phyloP scores from a whole-genome alignment of 768 basidiomycete genomes.

The Collybia nuda region DNA sequence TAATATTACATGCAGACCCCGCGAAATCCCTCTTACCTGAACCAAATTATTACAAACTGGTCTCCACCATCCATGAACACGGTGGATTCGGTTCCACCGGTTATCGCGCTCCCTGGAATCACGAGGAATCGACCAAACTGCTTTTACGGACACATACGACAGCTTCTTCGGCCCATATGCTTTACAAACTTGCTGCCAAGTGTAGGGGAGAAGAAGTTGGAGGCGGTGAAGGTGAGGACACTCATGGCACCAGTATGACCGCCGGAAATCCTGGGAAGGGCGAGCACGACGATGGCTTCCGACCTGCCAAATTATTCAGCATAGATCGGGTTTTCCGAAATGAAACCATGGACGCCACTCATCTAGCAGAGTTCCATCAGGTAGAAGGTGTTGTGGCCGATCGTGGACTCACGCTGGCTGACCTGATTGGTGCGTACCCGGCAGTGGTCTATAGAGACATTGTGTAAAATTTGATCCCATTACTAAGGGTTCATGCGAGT shows the following conservation, averaged over 20 bases:
- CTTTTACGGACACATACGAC: conserved; percentile 97
- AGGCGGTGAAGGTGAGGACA: conserved; percentile 40
- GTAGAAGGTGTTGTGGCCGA: conserved; percentile 99
- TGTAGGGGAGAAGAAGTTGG: conserved; percentile 60
- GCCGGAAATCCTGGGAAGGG: conserved; percentile 23
- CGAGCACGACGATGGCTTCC: conserved; percentile 70
- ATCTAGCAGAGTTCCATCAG: conserved; percentile 98
- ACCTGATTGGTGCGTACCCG: conserved; percentile 77
- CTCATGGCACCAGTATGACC: conserved; percentile 33
- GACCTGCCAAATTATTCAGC: conserved; percentile 92
- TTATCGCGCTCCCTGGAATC: conserved; percentile 96
- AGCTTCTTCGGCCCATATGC: conserved; percentile 89
- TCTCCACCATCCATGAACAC: conserved; percentile 79
- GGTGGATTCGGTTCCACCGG: conserved; percentile 92
- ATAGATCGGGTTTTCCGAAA: conserved; percentile 99
- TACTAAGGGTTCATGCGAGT: conserved; percentile 91
- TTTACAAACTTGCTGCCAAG: conserved; percentile 88
- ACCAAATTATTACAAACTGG: conserved; percentile 80
- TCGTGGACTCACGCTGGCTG: conserved; percentile 86
- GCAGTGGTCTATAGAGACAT: background rate
- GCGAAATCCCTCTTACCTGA: conserved; percentile 73
- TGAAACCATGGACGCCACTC: conserved; percentile 97
- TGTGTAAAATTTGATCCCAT: too few relatives aligned
- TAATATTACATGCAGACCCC: conserved; percentile 59
- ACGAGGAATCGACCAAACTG: conserved; percentile 89